phyloP scores from a whole-genome alignment of 257 asterid species.

The Salvia hispanica region DNA sequence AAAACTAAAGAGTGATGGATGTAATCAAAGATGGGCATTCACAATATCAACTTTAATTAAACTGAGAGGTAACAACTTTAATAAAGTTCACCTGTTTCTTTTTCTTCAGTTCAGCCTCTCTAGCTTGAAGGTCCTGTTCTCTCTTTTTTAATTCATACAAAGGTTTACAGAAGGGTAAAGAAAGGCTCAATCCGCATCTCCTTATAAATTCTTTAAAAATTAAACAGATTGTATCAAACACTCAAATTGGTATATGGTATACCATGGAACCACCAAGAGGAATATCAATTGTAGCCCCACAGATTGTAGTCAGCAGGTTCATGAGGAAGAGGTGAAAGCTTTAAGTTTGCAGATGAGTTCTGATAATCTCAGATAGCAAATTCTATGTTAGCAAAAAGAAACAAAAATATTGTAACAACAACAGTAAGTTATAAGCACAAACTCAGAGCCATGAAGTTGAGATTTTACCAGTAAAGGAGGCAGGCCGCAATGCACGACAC shows the following conservation, averaged over 20 bases:
- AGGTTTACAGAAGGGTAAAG: background rate
- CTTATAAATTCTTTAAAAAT: slow-evolving; percentile 19
- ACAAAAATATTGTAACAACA: slow-evolving; percentile 2
- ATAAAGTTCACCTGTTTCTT: slow-evolving; percentile 68
- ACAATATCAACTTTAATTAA: slow-evolving; percentile 18
- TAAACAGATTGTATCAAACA: background rate
- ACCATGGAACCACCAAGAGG: slow-evolving; percentile 73
- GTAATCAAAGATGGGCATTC: background rate
- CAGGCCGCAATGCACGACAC: too few species aligned
- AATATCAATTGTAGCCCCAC: slow-evolving; percentile 74
- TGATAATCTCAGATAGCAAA: slow-evolving; percentile 45
- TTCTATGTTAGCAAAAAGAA: slow-evolving; percentile 10
- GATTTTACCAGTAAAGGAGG: too few species aligned
- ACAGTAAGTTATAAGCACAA: slow-evolving; percentile 6
- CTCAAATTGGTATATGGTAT: slow-evolving; percentile 27
- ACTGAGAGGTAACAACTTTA: slow-evolving; percentile 15
- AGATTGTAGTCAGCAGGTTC: slow-evolving; percentile 83
- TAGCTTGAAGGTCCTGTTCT: slow-evolving; percentile 85
- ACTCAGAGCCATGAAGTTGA: too few species aligned
- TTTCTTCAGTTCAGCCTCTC: slow-evolving; percentile 79
- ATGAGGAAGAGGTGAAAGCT: slow-evolving; percentile 89
- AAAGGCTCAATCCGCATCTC: slow-evolving; percentile 13
- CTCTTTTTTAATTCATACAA: slow-evolving; percentile 65
- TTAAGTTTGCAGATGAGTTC: slow-evolving; percentile 77
- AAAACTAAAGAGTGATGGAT: too few species aligned